Percentiles rank a stretch among this genome's conserved stretches.
Evolutionary conservation across 1,139 yeast genomes (phyloP).

Genomic region (Saccharomyces pastorianus): DNA sequence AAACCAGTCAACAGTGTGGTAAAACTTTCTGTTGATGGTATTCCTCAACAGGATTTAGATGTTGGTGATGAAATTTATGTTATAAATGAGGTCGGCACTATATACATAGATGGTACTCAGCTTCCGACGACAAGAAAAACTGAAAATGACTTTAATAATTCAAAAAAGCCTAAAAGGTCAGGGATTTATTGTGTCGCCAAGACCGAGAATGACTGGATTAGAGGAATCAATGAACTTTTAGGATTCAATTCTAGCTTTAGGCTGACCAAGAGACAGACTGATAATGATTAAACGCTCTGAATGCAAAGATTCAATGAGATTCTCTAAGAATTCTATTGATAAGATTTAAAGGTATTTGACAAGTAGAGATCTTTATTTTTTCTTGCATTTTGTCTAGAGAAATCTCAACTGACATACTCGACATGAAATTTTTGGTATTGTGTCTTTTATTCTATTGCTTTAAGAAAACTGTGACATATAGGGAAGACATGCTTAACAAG

Average conservation of each 20-base stretch:
- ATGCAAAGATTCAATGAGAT: neutral
- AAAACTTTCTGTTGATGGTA: slow-evolving; percentile 72
- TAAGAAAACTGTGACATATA: neutral
- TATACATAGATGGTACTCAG: slow-evolving; percentile 40
- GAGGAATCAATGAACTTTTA: slow-evolving; percentile 73
- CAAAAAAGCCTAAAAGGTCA: slow-evolving; percentile 22
- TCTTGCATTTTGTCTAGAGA: neutral
- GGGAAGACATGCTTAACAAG: neutral
- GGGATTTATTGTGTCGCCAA: slow-evolving; percentile 90
- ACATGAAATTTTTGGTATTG: neutral
- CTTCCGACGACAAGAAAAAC: slow-evolving; percentile 29
- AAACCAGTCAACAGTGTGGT: slow-evolving; percentile 36
- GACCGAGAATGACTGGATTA: slow-evolving; percentile 82
- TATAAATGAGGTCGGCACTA: slow-evolving; percentile 50
- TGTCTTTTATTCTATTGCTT: neutral
- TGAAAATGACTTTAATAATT: slow-evolving; percentile 9
- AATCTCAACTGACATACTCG: neutral
- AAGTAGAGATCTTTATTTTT: neutral
- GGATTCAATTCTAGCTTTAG: slow-evolving; percentile 85
- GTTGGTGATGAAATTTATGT: slow-evolving; percentile 79
- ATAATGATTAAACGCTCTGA: neutral
- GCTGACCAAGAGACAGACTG: slow-evolving; percentile 10
- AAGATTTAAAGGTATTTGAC: neutral
- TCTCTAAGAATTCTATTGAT: neutral
- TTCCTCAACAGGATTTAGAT: slow-evolving; percentile 55